A percentile compares a stretch with the other conserved stretches of the same genome.
These are phyloP conservation scores for Stevia rebaudiana DNA, from an alignment of 140 eudicot species.

Conservation along the genomic window DNA sequence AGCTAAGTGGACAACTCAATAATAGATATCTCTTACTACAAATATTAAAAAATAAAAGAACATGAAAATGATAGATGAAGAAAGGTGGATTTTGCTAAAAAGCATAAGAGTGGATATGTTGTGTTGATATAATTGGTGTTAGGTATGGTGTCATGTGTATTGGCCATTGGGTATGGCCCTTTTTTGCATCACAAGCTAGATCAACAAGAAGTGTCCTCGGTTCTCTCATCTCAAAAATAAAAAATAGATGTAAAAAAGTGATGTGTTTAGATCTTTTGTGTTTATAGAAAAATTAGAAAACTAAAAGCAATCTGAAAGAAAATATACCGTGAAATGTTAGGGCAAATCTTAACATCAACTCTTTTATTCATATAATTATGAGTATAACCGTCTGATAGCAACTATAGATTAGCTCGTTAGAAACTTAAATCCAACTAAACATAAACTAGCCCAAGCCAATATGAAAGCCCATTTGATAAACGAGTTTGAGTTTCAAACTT, in stretches of 20 bases:
- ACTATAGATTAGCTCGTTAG: too few relatives aligned
- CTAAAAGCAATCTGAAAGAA: background rate
- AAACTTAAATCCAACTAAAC: too few relatives aligned
- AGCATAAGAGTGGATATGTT: slow-evolving; percentile 8
- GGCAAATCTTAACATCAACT: background rate
- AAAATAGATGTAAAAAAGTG: background rate
- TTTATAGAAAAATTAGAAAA: too few relatives aligned
- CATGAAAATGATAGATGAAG: slow-evolving; percentile 26
- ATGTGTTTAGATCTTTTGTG: background rate
- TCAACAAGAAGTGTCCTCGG: slow-evolving; percentile 23
- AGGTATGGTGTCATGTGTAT: slow-evolving; percentile 29
- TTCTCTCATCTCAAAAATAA: background rate
- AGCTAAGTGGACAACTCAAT: slow-evolving; percentile 25
- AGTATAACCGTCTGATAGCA: too few relatives aligned
- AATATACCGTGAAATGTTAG: background rate
- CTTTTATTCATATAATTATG: background rate
- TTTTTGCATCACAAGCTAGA: slow-evolving; percentile 20
- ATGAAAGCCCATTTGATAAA: too few relatives aligned
- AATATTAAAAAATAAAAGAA: background rate
- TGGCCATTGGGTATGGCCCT: slow-evolving; percentile 11
- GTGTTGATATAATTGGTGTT: slow-evolving; percentile 20
- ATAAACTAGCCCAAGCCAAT: too few relatives aligned
- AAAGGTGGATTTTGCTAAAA: slow-evolving; percentile 25
- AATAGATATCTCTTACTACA: background rate
- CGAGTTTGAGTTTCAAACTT: too few relatives aligned